Conservation (phyloP, 148 eudicot genomes). For the Polygonum aviculare region DNA sequence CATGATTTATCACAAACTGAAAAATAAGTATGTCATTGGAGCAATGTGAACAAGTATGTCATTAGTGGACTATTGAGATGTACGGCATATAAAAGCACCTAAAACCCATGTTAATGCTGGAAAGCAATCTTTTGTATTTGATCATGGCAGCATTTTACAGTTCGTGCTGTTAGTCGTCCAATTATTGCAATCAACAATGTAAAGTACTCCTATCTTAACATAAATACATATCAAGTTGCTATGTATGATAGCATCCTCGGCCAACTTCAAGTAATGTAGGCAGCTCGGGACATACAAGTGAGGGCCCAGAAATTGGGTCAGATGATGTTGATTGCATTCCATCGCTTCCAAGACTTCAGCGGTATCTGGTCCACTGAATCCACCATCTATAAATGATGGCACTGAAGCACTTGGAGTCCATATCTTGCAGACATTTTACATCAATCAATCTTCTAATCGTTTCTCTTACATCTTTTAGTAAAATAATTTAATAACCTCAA, state of each 20-base stretch:
- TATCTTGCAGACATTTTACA: slow-evolving; percentile 38
- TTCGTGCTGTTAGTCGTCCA: too few species aligned
- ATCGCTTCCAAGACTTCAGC: slow-evolving; percentile 60
- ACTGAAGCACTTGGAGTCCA: slow-evolving; percentile 80
- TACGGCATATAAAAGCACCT: too few species aligned
- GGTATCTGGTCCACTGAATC: slow-evolving; percentile 58
- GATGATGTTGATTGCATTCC: slow-evolving; percentile 74
- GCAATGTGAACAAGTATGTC: neutral
- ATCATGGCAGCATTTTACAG: too few species aligned
- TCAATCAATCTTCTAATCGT: neutral
- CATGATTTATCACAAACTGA: neutral
- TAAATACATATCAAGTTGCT: neutral
- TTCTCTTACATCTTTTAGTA: neutral
- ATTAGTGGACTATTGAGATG: too few species aligned
- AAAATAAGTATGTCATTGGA: neutral
- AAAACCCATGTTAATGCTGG: too few species aligned
- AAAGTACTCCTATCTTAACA: neutral
- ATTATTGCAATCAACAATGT: too few species aligned
- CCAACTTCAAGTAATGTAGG: neutral
- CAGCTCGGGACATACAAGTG: neutral
- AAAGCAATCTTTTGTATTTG: too few species aligned
- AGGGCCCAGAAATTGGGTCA: slow-evolving; percentile 25
- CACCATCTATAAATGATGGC: slow-evolving; percentile 53
- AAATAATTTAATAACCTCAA: neutral
- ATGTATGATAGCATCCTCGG: neutral